Base-by-base conservation (phyloP, 106 monocot species). In the Iris macrosiphon region DNA sequence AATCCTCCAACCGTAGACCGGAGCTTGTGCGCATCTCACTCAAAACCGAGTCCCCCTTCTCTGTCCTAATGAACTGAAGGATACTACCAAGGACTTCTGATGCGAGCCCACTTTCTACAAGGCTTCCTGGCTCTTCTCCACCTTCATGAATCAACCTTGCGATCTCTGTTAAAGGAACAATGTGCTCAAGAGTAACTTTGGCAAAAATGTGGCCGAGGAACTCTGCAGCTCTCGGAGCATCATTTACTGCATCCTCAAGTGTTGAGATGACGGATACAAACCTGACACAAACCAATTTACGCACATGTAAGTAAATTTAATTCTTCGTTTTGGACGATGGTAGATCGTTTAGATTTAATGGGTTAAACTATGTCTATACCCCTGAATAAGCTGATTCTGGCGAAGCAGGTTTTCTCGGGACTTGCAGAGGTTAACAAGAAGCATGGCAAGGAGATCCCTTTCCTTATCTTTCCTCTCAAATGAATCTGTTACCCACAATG, bases 381-480 rank as follows among this genome's bases (percentile, higher is more conserved):
- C 92, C 63, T 74, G 67, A 31, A 63, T 40, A 23, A 92, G 87
- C 29, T 92, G 86, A 18, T 8, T 10, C 47, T 64, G 64, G 42
- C 48, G 61, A 45, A 92, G 45, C 52, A 81, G 62, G 45, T 46
- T 44, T 17, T 72, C 62, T 20, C 8, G 72, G 35, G 68, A 56
- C 45, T 76, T 82, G 74, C 53, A 68, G 21, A 92, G 79, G 42
- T 60, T 76, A 16, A 92, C 64, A 22, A 92, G 71, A 61, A 92
- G 92, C 21, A 52, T 65, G 30, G 82, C 46, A 30, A 92, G 55
- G 15, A 76, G 57, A 49, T 76, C 68, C 67, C 86, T 79, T 41
- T 92, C 92, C 59, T 37, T 57, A 15, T 78, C 68, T 65, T 86
- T 87, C 20, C 87, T 79, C 31, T 92, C 92, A 59, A 92, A 92